Evolutionary conservation across 495 filamentous ascomycete species (phyloP), one percentile per base, ranked within the genome.

Genomic region (Podospora comata): DNA sequence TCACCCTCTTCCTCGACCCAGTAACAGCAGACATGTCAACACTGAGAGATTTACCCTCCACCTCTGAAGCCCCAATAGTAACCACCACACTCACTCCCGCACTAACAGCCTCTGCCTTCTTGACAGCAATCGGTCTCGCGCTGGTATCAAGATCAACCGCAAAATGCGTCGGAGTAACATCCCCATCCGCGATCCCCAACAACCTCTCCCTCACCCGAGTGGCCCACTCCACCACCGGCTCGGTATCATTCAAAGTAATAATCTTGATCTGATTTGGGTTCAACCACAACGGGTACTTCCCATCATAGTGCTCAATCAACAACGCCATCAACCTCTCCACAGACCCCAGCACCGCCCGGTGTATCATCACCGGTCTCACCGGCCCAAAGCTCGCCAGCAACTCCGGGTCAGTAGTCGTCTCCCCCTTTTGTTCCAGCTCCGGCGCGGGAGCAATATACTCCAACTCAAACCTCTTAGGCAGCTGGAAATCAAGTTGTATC

Each of bases 401-500:
- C 4, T 76, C 75, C 0, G 81, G 66, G 60, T 86, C 80, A 0
- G 73, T 76, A 1, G 81, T 83, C 0, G 76, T 76, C 67, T 82
- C 75, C 28, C 87, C 85, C 44, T 84, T 84, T 58, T 83, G 83
- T 30, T 92, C 90, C 0, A 84, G 80, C 55, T 86, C 88, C 0
- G 91, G 90, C 4, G 91, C 88, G n/a, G 93, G 91, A 44, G 91
- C 87, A 65, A 85, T 77, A 75, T 96, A 97, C 70, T 87, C 84
- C 34, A 97, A 77, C 15, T 83, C 85, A 75, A 97, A 97, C 15
- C 92, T 86, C 71, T 90, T 89, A 1, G 94, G 94, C 5, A 97
- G 83, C 75, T 97, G 94, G 79, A 97, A 96, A 73, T 97, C 94
- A 34, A 97, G 85, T 79, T 97, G 94, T 64, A 97, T 90, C 4